Evolutionary conservation across 225 moss, liverwort and hornwort species (phyloP).

Genomic region (Sphagnum contortum): DNA sequence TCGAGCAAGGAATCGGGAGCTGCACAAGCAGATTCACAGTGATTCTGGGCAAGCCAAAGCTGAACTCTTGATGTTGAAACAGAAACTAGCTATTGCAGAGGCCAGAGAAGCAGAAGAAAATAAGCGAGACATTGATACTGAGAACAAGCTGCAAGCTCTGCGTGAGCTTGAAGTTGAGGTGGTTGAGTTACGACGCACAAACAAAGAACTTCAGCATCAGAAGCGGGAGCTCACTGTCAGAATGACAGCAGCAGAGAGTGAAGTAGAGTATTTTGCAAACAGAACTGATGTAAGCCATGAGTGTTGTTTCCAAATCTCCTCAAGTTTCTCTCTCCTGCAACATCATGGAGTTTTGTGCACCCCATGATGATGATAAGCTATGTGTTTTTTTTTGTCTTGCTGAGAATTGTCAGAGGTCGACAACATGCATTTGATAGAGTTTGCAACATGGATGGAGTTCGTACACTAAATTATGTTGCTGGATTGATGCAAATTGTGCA

Average conservation of each 20-base stretch:
- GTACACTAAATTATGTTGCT: too few relatives aligned
- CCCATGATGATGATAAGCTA: too few relatives aligned
- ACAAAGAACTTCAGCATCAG: slow-evolving; percentile 79
- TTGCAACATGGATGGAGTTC: too few relatives aligned
- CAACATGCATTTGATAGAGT: too few relatives aligned
- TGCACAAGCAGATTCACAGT: slow-evolving; percentile 61
- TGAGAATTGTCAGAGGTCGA: too few relatives aligned
- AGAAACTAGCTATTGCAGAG: slow-evolving; percentile 51
- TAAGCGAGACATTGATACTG: slow-evolving; percentile 61
- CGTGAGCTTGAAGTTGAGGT: slow-evolving; percentile 80
- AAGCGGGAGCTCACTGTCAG: slow-evolving; percentile 68
- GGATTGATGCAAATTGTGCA: too few relatives aligned
- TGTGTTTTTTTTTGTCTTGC: too few relatives aligned
- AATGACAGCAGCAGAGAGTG: slow-evolving; percentile 62
- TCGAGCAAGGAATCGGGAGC: slow-evolving; percentile 50
- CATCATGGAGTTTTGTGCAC: too few relatives aligned
- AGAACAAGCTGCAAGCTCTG: slow-evolving; percentile 60
- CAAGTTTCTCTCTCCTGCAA: too few relatives aligned
- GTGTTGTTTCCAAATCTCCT: too few relatives aligned
- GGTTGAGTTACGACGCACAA: slow-evolving; percentile 71
- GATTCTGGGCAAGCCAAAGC: slow-evolving; percentile 61
- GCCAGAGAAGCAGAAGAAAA: slow-evolving; percentile 41
- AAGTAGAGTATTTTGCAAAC: slow-evolving; percentile 49
- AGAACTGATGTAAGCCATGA: slow-evolving; percentile 36
- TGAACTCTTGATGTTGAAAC: slow-evolving; percentile 68